Evolutionary conservation across 2,329 filamentous ascomycete genomes (phyloP), one percentile per base, ranked within the genome.

Genomic region (Monilinia aucupariae): DNA sequence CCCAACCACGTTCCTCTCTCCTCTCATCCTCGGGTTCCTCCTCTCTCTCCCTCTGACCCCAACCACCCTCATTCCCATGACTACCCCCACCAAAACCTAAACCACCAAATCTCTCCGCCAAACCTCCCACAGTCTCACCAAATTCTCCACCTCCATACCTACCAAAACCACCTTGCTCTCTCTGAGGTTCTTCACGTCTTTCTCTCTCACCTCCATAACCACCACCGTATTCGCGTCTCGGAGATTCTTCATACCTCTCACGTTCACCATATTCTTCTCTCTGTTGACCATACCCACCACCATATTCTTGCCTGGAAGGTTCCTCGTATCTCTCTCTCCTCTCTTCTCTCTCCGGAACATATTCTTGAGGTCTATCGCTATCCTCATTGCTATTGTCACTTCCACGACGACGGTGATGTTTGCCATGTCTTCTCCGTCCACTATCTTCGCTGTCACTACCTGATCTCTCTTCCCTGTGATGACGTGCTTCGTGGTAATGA

Each of bases 11-110:
- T 25, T 22, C 27, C n/a, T 62, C 50, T 25, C 45, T 39, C 22
- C 51, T 62, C 76, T 89, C 25, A 10, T 64, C 27, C 25, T 63
- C 34, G 39, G 43, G 12, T 25, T 52, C 37, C 25, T 47, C 39
- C 8, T 59, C 55, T 17, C 43, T 59, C 56, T 34, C 41, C 32
- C 50, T 37, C 47, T 58, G 47, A 15, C 53, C 52, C 32, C 59
- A 37, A 27, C 32, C 50, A 30, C 39, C 39, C 12, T 62, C 52
- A n/a, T 37, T 37, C 6, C 20, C 43, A n/a, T 13, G 15, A 17
- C 32, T 12, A 7, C 41, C 51, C 20, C 27, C 43, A 39, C 43
- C 52, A 22, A 61, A 48, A 30, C 64, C 22, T 47, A 39, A 63
- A 50, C 47, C 65, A 32, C 17, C 53, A 43, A 43, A 61, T 49